phyloP scores from a whole-genome alignment of 75 land plant species.

The Ceratopteris richardii region DNA sequence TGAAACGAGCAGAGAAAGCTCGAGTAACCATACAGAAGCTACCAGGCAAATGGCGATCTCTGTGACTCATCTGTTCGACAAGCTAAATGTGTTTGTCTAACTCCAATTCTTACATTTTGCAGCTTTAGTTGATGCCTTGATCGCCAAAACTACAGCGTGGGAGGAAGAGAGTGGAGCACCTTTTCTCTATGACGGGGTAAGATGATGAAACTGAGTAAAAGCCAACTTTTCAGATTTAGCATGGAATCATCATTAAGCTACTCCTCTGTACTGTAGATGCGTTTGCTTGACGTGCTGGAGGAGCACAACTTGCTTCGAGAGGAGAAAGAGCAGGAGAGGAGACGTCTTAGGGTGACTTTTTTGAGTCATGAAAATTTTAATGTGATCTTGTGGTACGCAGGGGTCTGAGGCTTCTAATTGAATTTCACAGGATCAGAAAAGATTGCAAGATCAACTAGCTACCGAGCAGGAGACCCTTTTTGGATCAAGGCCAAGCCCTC shows the following conservation, averaged over 20 bases:
- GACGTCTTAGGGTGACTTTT: slow-evolving; percentile 44
- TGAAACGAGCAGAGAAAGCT: slow-evolving; percentile 71
- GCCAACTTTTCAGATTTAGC: no score
- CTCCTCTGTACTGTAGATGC: slow-evolving; percentile 24
- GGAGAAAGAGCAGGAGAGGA: slow-evolving; percentile 70
- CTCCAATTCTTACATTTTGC: not conserved
- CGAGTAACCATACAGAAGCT: slow-evolving; percentile 52
- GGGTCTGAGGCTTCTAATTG: no score
- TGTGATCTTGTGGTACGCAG: not conserved
- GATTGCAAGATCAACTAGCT: slow-evolving; percentile 71
- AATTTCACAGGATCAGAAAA: slow-evolving; percentile 93
- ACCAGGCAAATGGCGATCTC: slow-evolving; percentile 26
- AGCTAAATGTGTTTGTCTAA: no score
- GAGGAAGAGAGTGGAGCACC: slow-evolving; percentile 59
- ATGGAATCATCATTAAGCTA: no score
- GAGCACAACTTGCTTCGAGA: slow-evolving; percentile 53
- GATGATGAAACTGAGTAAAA: no score
- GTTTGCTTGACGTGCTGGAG: slow-evolving; percentile 64
- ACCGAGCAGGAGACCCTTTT: slow-evolving; percentile 75
- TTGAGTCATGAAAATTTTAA: not conserved
- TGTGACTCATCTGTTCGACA: not conserved
- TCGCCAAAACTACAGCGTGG: slow-evolving; percentile 52
- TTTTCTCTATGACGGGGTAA: slow-evolving; percentile 79
- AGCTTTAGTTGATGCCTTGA: slow-evolving; percentile 60
- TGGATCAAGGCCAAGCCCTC: slow-evolving; percentile 84